Evolutionary conservation across 2,329 filamentous ascomycete species (phyloP), one percentile per base, ranked within the genome.

Genomic region (Neurospora crassa): DNA sequence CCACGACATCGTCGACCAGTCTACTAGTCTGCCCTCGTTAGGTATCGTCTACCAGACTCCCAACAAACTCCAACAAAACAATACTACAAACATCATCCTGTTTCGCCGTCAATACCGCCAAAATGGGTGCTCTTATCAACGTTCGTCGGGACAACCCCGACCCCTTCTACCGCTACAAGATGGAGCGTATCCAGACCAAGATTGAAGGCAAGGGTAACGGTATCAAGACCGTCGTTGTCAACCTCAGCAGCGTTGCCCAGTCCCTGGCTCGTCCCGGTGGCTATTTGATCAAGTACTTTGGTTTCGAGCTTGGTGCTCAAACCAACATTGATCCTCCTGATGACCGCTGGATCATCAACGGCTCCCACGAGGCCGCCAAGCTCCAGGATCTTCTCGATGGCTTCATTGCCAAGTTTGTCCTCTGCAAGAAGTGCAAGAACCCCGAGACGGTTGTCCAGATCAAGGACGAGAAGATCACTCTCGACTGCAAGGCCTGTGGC

Each of bases 151-250:
- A 98, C 92, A 91, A 97, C 86, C 91, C 91, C 87, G 96, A 99
- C 86, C 92, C 92, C 85, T 99, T 97, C 90, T 99, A 99, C 87
- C 96, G 96, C 83, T 99, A 99, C 91, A 99, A 99, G 90, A 99
- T 99, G 96, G 96, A 98, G 86, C 91, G 90, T 78, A 87, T 99
- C 81, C 93, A 97, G 87, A 97, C 96, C 83, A 99, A 99, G 88
- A 96, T 99, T 79, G 96, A 99, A 86, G 96, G 96, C 84, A 99
- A 99, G 85, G 96, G 96, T 77, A 99, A 99, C 86, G 96, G 96
- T 81, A 99, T 99, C 90, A 99, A 99, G 88, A 99, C 80, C 78
- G 96, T 99, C 79, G 91, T 99, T 78, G 93, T 97, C 88, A 99
- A 99, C 84, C 85, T 99, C 80, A 93, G 90, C 87, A 96, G 92